Evolutionary conservation across 352 stramenopile genomes (phyloP).

Genomic region (Phytophthora hybrid): DNA sequence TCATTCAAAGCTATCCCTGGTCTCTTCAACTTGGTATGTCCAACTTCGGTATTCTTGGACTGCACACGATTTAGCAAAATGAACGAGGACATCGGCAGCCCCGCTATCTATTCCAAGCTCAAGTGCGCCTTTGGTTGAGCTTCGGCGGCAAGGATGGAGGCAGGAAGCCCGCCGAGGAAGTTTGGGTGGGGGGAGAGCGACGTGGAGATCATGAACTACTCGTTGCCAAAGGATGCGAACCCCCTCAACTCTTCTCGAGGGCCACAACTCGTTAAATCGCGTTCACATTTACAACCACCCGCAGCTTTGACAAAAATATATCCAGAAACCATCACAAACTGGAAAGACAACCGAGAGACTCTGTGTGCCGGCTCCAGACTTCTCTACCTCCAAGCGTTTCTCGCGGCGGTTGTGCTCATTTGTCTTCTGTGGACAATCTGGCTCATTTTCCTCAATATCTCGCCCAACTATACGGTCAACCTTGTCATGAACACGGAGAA

Average conservation of each 20-base stretch:
- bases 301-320: not conserved
- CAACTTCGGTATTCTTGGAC: not conserved
- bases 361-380: not conserved
- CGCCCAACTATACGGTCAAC: not conserved
- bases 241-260: not conserved
- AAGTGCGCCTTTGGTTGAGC: too few relatives aligned
- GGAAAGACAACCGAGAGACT: not conserved
- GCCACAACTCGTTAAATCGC: not conserved
- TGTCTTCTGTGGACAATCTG: not conserved
- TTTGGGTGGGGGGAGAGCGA: not conserved
- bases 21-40: not conserved
- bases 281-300: not conserved
- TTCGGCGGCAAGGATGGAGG: not conserved
- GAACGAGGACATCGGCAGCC: too few relatives aligned
- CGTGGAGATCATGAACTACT: not conserved
- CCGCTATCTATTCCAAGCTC: too few relatives aligned
- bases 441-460: not conserved
- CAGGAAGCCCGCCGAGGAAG: not conserved
- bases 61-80: too few relatives aligned
- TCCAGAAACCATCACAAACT: not conserved
- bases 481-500: constrained; percentile 33
- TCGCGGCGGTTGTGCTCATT: not conserved
- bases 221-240: not conserved
- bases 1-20: too few relatives aligned
- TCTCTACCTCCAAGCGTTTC: not conserved